Base-by-base conservation (phyloP, 768 basidiomycete species). In the Suillus subalutaceus region DNA sequence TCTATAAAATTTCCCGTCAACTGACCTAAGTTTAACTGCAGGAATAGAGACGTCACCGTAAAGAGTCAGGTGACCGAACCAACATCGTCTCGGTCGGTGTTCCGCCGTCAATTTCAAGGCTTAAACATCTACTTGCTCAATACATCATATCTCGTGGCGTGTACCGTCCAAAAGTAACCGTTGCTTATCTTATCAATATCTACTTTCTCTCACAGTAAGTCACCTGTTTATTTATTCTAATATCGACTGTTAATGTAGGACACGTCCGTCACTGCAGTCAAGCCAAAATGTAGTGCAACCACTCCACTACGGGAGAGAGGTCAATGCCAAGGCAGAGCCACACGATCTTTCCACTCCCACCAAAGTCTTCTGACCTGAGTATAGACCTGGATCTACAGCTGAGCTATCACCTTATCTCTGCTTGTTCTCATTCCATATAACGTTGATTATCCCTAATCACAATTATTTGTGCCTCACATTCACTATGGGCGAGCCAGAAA, bases 341-440 rank as follows among this genome's bases (percentile, higher is more conserved):
- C 72, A 67, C n/a, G 20, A 23, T 57, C 66, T 69, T 23, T 10
- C 48, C 30, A 2, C 71, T 77, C 79, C 3, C 82, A 87, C 74
- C 73, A 77, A 66, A 77, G 83, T 35, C 75, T 83, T 57, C 77
- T 79, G 46, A 84, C 50, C 80, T 88, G 20, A 85, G 85, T 86
- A 87, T 71, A 82, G 80, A 69, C 79, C 81, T 58, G 84, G 86
- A 67, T 87, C 86, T 72, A 75, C 81, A 23, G 78, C 85, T 38
- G 84, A 86, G 70, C 86, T 60, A 30, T 32, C 59, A 60, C 59
- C 59, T 60, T 60, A 60, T 60, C 59, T 60, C 41, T 60, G 1
- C 30, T 43, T 26, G 10, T 5, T 60, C 18, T 16, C 6, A 20
- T 41, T 20, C 12, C 7, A 43, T 60, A 60, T 60, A 43, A 43